Conservation (phyloP, 2,329 filamentous ascomycete genomes). For the Diaporthe nobilis region DNA sequence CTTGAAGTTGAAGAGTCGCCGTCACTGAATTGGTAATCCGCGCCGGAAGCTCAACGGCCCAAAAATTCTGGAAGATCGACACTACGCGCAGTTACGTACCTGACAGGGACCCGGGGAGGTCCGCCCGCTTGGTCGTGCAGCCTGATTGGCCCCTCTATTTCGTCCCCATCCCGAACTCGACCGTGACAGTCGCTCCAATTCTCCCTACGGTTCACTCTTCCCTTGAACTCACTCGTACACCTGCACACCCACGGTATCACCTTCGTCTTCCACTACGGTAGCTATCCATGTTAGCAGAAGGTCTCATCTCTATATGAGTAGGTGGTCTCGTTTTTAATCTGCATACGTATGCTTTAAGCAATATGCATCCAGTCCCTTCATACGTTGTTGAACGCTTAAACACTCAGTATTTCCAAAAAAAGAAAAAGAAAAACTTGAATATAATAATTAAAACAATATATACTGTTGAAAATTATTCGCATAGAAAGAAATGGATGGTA, state of each 20-base stretch:
- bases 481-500: too few relatives aligned
- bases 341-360: too few relatives aligned
- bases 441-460: too few relatives aligned
- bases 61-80: slow-evolving; percentile 35
- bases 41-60: slow-evolving; percentile 15
- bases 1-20: slow-evolving; percentile 12
- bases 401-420: too few relatives aligned
- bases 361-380: too few relatives aligned
- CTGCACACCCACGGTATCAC: not conserved
- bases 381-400: too few relatives aligned
- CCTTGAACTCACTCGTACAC: not conserved
- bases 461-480: too few relatives aligned
- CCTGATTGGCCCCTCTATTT: not conserved
- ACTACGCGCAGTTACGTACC: slow-evolving; percentile 8
- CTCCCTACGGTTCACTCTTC: not conserved
- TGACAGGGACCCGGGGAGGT: not conserved
- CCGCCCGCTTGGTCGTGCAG: too few relatives aligned
- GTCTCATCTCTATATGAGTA: not conserved
- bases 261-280: not conserved
- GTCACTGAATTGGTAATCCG: slow-evolving; percentile 33
- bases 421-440: too few relatives aligned
- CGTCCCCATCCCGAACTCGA: not conserved
- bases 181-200: not conserved
- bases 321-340: too few relatives aligned
- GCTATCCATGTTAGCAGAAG: not conserved